Conservation (phyloP, 1,139 yeast genomes). For the Saccharomyces pastorianus region DNA sequence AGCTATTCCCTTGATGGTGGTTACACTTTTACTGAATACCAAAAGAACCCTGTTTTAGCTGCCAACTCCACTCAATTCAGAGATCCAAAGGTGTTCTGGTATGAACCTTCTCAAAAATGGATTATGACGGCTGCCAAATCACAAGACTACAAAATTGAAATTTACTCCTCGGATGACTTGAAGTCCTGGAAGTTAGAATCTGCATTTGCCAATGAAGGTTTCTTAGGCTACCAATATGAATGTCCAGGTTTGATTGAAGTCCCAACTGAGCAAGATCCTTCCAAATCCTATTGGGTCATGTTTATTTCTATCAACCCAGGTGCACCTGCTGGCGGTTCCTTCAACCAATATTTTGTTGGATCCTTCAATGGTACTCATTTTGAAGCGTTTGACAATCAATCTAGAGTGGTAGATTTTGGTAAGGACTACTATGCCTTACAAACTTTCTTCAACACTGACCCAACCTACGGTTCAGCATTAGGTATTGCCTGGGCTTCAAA, state of each 20-base stretch:
- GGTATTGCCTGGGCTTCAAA: slow-evolving; percentile 38
- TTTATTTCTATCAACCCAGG: slow-evolving; percentile 35
- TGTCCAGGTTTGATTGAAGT: slow-evolving; percentile 32
- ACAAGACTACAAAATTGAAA: slow-evolving; percentile 31
- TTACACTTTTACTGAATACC: slow-evolving; percentile 28
- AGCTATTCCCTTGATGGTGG: slow-evolving; percentile 36
- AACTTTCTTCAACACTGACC: slow-evolving; percentile 24
- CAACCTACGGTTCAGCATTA: slow-evolving; percentile 16
- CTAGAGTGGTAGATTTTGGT: slow-evolving; percentile 31
- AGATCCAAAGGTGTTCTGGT: slow-evolving; percentile 39
- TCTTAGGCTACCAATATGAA: slow-evolving; percentile 35
- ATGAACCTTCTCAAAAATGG: slow-evolving; percentile 31
- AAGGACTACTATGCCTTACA: slow-evolving; percentile 35
- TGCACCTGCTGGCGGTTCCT: slow-evolving; percentile 35
- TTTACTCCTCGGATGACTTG: slow-evolving; percentile 32
- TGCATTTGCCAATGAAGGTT: slow-evolving; percentile 30
- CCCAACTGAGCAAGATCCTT: neutral
- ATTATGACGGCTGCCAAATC: slow-evolving; percentile 33
- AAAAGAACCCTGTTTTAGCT: slow-evolving; percentile 32
- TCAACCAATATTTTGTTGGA: slow-evolving; percentile 35
- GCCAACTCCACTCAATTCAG: slow-evolving; percentile 32
- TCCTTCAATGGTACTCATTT: slow-evolving; percentile 35
- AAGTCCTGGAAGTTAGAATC: slow-evolving; percentile 31
- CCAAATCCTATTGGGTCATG: slow-evolving; percentile 29
- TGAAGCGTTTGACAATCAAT: slow-evolving; percentile 26